Base-by-base conservation (phyloP, 2,329 filamentous ascomycete genomes). In the Aspergillus phoenicis region DNA sequence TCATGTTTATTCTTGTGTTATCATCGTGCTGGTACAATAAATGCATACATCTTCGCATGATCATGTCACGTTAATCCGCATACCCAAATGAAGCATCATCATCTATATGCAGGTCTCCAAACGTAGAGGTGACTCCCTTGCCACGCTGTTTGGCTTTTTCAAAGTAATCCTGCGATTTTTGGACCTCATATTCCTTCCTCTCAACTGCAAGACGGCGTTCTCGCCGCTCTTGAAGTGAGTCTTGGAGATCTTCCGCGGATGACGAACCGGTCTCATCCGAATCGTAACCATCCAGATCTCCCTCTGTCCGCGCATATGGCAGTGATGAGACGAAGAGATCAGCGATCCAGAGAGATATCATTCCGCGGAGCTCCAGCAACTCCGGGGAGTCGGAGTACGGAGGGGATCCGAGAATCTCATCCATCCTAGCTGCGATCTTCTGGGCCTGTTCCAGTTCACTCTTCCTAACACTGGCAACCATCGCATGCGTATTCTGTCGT, bases 331-430 rank as follows among this genome's bases (percentile, higher is more conserved):
- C 57, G 36, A 73, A 69, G 30, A 97, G 77, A 73, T 96, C 91
- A 6, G 84, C 89, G 15, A 91, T 81, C 82, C 91, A 96, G 15
- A 95, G 79, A 0, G 87, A 85, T 5, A 93, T 77, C 84, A 92
- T 91, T 8, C 85, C 92, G 55, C 91, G 83, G 24, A 96, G 78
- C 52, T 89, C 82, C 49, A 93, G 79, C 62, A 97, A 78, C 62
- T 88, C 85, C 4, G 81, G 75, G 66, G 87, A 88, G 59, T 87
- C 86, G 30, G 87, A 87, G 70, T 88, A 96, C 0, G 91, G 91
- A 24, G 87, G 83, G 38, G 84, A 87, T 45, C 84, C 81, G 75
- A 96, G 84, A 28, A 92, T 70, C 48, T 85, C 82, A 70, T 96
- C 91, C 81, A 97, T 87, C 28, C 87, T 84, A 5, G 80, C 77